Base-by-base conservation (phyloP, 2,329 filamentous ascomycete genomes). In the Davidsoniella neocaledoniae region DNA sequence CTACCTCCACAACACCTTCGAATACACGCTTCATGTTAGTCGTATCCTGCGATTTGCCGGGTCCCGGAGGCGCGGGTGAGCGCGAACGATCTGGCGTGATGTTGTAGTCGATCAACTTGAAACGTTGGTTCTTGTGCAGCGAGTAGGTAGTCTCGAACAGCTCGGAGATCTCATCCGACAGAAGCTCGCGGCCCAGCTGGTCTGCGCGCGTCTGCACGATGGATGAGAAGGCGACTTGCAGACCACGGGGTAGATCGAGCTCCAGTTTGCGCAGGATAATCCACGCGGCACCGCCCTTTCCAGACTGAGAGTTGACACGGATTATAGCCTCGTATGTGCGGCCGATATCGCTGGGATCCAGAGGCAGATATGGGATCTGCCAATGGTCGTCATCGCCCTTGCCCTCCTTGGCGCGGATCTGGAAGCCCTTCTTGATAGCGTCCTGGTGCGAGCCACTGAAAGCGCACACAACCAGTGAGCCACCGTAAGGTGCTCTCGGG, bases 271-370 rank as follows among this genome's bases (percentile, higher is more conserved):
- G 81, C 62, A 88, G 80, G 62, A 96, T 88, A 61, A 96, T 84
- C 85, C 86, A 96, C 46, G 90, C 88, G 53, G 86, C 81, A 58
- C 91, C 91, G 54, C 90, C 90, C 69, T 98, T 96, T 56, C 90
- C 90, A 58, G 79, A 86, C 64, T 96, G 90, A 16, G 86, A 94
- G 71, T 96, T 98, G 74, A 96, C 90, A 53, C 90, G 84, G 62
- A 96, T 96, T 61, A 96, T 83, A 53, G 90, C 90, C 67, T 96
- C 88, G 74, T 96, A 96, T n/a, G 81, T 95, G 52, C 90, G 80
- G 46, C 90, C 90, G 56, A 96, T 94, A 60, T 96, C 90, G 60
- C 83, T 74, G 4, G 90, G 90, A 60, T 96, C 90, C 58, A 96
- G 75, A 10, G 90, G 90, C 45, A 96, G 80, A 62, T 96, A 96